Base-by-base conservation (phyloP, 345 rosid genomes). In the Erucastrum elatum region DNA sequence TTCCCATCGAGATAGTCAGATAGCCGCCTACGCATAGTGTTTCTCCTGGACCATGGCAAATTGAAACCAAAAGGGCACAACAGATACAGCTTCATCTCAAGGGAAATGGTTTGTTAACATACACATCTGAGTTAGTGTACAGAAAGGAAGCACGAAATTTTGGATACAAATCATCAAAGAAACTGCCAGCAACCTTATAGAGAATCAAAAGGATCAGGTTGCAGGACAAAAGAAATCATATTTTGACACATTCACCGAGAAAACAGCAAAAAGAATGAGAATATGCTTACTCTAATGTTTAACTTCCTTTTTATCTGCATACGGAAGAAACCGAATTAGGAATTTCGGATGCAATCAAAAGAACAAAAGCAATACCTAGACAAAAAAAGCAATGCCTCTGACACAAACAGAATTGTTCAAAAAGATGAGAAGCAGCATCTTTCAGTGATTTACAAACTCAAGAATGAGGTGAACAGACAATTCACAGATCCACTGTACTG, bases 291-390 rank as follows among this genome's bases (percentile, higher is more conserved):
- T 88, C 85, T 85, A 80, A 94, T 88, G 78, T 91, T 94, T 68
- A 90, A 94, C 82, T 87, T 94, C 84, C 77, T 86, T 78, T 85
- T 85, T 30, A 89, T 89, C 70, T 81, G 90, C 2, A 86, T 63
- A 25, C 96, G 94, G 78, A 87, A 90, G 84, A 84, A 89, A 61
- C 91, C 94, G 85, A 86, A 71, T 82, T 90, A 91, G n/a, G n/a
- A n/a, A n/a, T n/a, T n/a, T n/a, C n/a, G 49, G 85, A 82, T 76
- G 82, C 96, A 26, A 86, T 53, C 21, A 86, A 84, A 62, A 91
- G 12, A n/a, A 79, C n/a, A 53, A 91, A 86, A 55, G 85, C 87
- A 46, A 84, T 25, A 13, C 90, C 88, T 62, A 90, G 79, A 76
- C 89, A 94, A 10, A 37, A 8, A 37, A 37, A 7, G 30, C 30